A percentile compares a stretch with the other conserved stretches of the same genome.
These are phyloP conservation scores for Penicillium digitatum DNA, from an alignment of 2,329 filamentous ascomycete species.

Conservation along the genomic window DNA sequence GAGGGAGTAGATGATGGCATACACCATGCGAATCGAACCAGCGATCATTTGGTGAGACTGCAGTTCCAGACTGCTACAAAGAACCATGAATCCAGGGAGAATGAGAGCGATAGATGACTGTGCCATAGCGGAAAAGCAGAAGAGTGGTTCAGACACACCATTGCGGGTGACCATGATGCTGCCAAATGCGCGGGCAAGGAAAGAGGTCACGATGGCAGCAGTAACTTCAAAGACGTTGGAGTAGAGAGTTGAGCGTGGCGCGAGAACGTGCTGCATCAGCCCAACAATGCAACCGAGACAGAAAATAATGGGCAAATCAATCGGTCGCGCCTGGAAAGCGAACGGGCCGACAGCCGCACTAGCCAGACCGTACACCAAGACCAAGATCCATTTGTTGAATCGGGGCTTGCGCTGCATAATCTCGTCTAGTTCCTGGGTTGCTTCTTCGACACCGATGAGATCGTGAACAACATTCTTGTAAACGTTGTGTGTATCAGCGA, in stretches of 20 bases:
- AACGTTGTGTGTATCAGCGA: slow-evolving; percentile 46
- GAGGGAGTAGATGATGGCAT: slow-evolving; percentile 69
- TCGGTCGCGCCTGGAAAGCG: slow-evolving; percentile 71
- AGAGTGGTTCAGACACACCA: slow-evolving; percentile 42
- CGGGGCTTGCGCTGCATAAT: slow-evolving; percentile 59
- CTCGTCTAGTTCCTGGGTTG: slow-evolving; percentile 43
- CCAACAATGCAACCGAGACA: slow-evolving; percentile 72
- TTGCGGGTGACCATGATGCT: slow-evolving; percentile 54
- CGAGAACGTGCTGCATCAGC: slow-evolving; percentile 69
- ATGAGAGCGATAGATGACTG: slow-evolving; percentile 72
- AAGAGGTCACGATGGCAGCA: slow-evolving; percentile 64
- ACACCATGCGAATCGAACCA: slow-evolving; percentile 71
- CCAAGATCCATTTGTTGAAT: slow-evolving; percentile 52
- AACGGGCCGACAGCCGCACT: slow-evolving; percentile 75
- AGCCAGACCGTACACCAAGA: slow-evolving; percentile 71
- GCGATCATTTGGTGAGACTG: slow-evolving; percentile 67
- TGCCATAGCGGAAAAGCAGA: slow-evolving; percentile 69
- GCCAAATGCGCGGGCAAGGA: slow-evolving; percentile 64
- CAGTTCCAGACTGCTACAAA: slow-evolving; percentile 61
- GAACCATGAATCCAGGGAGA: slow-evolving; percentile 64
- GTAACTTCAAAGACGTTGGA: slow-evolving; percentile 65
- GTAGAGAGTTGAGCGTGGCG: slow-evolving; percentile 67
- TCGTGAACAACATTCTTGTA: slow-evolving; percentile 51
- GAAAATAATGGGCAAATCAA: slow-evolving; percentile 77
- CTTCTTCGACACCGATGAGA: slow-evolving; percentile 47